These are phyloP conservation scores for Thielaviopsis ethacetica DNA, from an alignment of 2,329 filamentous ascomycete species.

Conservation along the genomic window DNA sequence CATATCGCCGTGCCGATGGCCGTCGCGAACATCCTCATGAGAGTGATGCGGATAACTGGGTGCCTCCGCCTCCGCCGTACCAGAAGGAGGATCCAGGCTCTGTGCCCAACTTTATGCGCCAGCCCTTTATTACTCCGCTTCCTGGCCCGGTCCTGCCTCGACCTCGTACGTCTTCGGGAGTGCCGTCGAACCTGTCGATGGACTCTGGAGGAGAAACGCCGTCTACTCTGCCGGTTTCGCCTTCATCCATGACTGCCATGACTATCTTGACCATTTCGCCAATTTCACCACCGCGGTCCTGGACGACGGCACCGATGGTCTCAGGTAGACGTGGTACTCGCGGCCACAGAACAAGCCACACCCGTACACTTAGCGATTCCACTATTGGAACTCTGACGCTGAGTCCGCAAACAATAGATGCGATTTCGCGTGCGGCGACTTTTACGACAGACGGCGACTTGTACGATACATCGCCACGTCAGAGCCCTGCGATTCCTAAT, in stretches of 20 bases:
- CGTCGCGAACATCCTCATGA: slow-evolving; percentile 63
- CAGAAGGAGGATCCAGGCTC: slow-evolving; percentile 45
- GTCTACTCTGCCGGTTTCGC: neutral
- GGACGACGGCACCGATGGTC: neutral
- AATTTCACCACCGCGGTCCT: neutral
- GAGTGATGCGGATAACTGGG: slow-evolving; percentile 79
- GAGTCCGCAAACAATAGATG: neutral
- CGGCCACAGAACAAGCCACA: neutral
- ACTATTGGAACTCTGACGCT: neutral
- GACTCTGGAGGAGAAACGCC: neutral
- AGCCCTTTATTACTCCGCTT: slow-evolving; percentile 25
- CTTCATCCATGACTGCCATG: neutral
- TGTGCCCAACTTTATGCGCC: slow-evolving; percentile 38
- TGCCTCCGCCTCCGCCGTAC: slow-evolving; percentile 71
- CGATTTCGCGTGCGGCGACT: neutral
- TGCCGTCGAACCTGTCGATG: neutral
- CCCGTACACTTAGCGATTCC: neutral
- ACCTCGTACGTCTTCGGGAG: neutral
- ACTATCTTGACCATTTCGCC: neutral
- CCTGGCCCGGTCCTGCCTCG: slow-evolving; percentile 12
- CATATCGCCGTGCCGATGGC: slow-evolving; percentile 54
- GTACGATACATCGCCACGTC: neutral
- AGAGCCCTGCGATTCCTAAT: neutral
- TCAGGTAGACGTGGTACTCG: neutral
- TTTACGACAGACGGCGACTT: neutral